These are phyloP conservation scores for Fusarium sp. DNA, from an alignment of 2,329 filamentous ascomycete genomes.

Conservation along the genomic window DNA sequence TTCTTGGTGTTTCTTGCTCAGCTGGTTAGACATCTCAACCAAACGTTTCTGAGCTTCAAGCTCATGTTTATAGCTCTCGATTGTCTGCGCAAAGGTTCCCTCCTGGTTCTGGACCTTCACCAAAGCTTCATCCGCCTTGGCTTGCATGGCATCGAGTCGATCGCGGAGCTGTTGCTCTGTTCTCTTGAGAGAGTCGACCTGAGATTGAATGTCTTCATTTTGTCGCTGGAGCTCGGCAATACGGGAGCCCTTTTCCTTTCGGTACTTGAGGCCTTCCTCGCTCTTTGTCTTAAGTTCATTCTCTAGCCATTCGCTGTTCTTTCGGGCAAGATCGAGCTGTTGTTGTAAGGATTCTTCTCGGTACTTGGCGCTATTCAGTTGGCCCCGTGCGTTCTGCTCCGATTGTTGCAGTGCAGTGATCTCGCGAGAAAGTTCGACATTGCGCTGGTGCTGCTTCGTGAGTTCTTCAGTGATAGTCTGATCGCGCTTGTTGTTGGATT, in stretches of 20 bases:
- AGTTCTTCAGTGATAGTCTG: conserved; percentile 87
- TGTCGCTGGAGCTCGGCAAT: conserved; percentile 88
- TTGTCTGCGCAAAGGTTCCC: conserved; percentile 80
- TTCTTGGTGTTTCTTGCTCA: conserved; percentile 74
- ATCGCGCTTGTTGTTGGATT: conserved; percentile 87
- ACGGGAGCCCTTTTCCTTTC: conserved; percentile 92
- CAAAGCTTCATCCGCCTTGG: conserved; percentile 86
- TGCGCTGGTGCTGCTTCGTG: conserved; percentile 87
- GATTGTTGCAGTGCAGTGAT: conserved; percentile 83
- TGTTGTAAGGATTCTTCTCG: conserved; percentile 89
- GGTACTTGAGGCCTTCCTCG: conserved; percentile 84
- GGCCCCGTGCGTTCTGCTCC: conserved; percentile 81
- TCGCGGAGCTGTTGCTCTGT: conserved; percentile 82
- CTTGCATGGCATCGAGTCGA: conserved; percentile 82
- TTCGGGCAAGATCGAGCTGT: conserved; percentile 86
- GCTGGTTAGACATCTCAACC: conserved; percentile 81
- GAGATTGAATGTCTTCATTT: conserved; percentile 83
- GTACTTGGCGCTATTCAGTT: conserved; percentile 84
- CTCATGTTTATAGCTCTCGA: conserved; percentile 87
- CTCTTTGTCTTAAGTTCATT: conserved; percentile 90
- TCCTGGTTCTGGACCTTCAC: conserved; percentile 84
- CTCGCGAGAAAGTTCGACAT: conserved; percentile 82
- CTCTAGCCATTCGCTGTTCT: conserved; percentile 93
- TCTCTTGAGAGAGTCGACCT: conserved; percentile 78
- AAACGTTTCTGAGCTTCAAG: conserved; percentile 82